A percentile compares a stretch with the other conserved stretches of the same genome.
Conservation (phyloP, 768 basidiomycete species). For the Xerocomus spinulosus region DNA sequence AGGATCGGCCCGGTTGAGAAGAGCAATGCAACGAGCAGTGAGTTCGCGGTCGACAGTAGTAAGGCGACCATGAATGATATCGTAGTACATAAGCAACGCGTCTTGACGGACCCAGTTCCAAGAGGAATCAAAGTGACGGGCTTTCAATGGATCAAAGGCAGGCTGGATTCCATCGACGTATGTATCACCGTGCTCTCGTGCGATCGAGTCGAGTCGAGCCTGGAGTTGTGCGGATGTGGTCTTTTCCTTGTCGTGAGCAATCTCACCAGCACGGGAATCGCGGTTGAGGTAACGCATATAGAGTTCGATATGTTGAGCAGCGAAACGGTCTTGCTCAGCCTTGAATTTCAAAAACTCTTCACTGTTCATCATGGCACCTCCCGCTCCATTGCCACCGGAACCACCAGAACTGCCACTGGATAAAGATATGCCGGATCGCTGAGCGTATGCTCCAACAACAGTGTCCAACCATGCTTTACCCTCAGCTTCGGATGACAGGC, state of each 20-base stretch:
- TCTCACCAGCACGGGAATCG: slow-evolving; percentile 89
- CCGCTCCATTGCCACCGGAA: slow-evolving; percentile 52
- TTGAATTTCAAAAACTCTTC: slow-evolving; percentile 98
- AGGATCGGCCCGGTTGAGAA: slow-evolving; percentile 96
- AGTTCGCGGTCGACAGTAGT: slow-evolving; percentile 94
- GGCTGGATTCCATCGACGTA: slow-evolving; percentile 97
- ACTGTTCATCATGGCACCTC: slow-evolving; percentile 92
- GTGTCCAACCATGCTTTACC: slow-evolving; percentile 92
- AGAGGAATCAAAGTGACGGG: slow-evolving; percentile 95
- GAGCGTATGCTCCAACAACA: slow-evolving; percentile 80
- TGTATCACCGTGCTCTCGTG: slow-evolving; percentile 86
- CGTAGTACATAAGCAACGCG: slow-evolving; percentile 94
- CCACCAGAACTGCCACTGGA: slow-evolving; percentile 62
- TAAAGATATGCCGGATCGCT: slow-evolving; percentile 83
- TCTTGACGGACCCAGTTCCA: slow-evolving; percentile 99
- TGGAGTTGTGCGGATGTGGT: slow-evolving; percentile 68
- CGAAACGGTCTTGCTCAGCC: slow-evolving; percentile 87
- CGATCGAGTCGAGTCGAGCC: slow-evolving; percentile 81
- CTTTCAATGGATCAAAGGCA: slow-evolving; percentile 90
- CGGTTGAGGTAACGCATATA: slow-evolving; percentile 96
- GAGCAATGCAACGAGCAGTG: slow-evolving; percentile 93
- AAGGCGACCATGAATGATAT: slow-evolving; percentile 94
- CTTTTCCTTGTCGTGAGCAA: slow-evolving; percentile 85
- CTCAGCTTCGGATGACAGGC: slow-evolving; percentile 84
- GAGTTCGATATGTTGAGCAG: slow-evolving; percentile 88